Percentiles rank a stretch among this genome's conserved stretches.
Conservation (phyloP, 192 early-diverging fungal species). For the Coemansia sp. region DNA sequence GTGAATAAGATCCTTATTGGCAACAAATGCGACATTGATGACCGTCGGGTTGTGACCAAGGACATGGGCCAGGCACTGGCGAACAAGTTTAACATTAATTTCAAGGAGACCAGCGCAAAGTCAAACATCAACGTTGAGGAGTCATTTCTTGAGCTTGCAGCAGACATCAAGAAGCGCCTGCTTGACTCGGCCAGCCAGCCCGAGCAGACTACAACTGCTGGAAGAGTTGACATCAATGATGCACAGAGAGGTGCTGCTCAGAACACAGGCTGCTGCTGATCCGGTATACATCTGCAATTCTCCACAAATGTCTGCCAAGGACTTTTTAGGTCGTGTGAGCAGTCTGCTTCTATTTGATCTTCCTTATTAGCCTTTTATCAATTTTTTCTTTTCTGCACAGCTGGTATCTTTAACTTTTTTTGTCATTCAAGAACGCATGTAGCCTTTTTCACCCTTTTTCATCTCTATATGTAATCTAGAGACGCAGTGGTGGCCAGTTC, state of each 20-base stretch:
- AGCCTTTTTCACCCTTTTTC: neutral
- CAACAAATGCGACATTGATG: slow-evolving; percentile 99
- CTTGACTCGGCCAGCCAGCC: slow-evolving; percentile 75
- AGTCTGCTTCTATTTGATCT: too few relatives aligned
- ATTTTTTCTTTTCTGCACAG: neutral
- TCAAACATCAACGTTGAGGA: slow-evolving; percentile 97
- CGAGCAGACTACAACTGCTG: slow-evolving; percentile 25
- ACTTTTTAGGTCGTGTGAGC: too few relatives aligned
- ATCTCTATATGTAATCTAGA: too few relatives aligned
- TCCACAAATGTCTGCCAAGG: too few relatives aligned
- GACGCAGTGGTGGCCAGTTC: too few relatives aligned
- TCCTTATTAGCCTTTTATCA: neutral
- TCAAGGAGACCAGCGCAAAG: slow-evolving; percentile 98
- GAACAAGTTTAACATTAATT: slow-evolving; percentile 92
- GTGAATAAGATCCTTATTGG: slow-evolving; percentile 99
- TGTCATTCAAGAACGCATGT: neutral
- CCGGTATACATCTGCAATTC: neutral
- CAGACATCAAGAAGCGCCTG: slow-evolving; percentile 98
- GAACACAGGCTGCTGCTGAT: slow-evolving; percentile 43
- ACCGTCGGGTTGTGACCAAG: slow-evolving; percentile 81
- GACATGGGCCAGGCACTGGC: slow-evolving; percentile 96
- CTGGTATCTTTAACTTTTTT: neutral
- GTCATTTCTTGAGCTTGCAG: slow-evolving; percentile 94
- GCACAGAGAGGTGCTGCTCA: slow-evolving; percentile 35
- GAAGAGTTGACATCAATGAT: slow-evolving; percentile 43